Base-by-base conservation (phyloP, 2,329 filamentous ascomycete genomes). In the Colletotrichum paranaense region DNA sequence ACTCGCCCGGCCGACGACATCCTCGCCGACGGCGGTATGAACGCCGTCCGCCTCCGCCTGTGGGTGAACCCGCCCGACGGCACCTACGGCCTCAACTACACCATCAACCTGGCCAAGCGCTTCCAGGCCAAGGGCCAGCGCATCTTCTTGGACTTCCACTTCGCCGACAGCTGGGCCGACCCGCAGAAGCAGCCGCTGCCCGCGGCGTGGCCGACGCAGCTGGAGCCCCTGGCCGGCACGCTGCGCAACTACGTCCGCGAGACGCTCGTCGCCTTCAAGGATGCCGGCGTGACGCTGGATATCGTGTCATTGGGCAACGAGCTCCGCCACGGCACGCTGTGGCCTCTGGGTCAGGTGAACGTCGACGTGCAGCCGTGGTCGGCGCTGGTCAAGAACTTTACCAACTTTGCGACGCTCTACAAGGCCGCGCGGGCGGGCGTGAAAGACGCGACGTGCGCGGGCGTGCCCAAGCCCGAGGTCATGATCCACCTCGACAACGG, bases 271-370 rank as follows among this genome's bases (percentile, higher is more conserved):
- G 79, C 82, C 1, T 86, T 85, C 77, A 77, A 81, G 52, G 74
- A 77, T 12, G 81, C 81, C 57, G 78, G 80, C 9, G 82, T 87
- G 53, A 75, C 80, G 24, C 77, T 84, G 24, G 77, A 76, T 35
- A 80, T 85, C 32, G 83, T 87, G 4, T 83, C 76, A 5, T 78
- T 83, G 22, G 81, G 81, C 35, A 82, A 83, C 63, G 81, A 83
- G 76, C 81, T 83, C 74, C 72, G 78, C 16, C 76, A 78, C 57
- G 81, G 81, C 22, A 75, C 81, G 65, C 76, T 83, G 57, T 83
- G 79, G 77, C 81, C 81, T 2, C 67, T 78, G 0, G 81, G 80
- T 32, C 67, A 78, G 35, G 77, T 79, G 35, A 75, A 79, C 60
- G 80, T 84, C 12, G 80, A 83, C 68, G 75, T 81, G 32, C 72